Base-by-base conservation (phyloP, 129 eudicot species). In the Lonicera japonica region DNA sequence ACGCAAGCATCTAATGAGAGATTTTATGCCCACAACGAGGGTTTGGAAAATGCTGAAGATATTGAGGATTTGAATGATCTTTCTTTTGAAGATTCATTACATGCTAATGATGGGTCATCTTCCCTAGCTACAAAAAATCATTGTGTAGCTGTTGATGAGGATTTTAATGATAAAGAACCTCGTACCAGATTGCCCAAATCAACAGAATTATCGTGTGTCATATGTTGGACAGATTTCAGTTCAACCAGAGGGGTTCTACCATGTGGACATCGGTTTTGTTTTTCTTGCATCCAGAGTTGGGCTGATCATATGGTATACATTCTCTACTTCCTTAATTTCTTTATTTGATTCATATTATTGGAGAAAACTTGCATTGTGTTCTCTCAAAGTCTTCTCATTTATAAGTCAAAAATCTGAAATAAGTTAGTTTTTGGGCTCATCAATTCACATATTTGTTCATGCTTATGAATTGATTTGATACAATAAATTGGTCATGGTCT, bases 181-280 rank as follows among this genome's bases (percentile, higher is more conserved):
- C 16, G 34, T 63, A 67, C 75, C 16, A 69, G 22, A 80, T 55
- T 46, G 55, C 17, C 87, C 29, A 65, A 67, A 56, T 59, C 84
- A 56, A 25, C 46, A 21, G 87, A 77, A 19, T 53, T 88, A 60
- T 88, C 99, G 45, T 94, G 99, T 67, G 95, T 88, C 8, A 94
- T 94, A 73, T 94, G 99, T 60, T 86, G 87, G 92, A 88, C 96
- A 25, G 87, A 83, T 16, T 88, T 76, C 75, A 88, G 96, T 71
- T 74, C 89, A 63, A 79, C 80, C 14, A 80, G 99, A 66, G 99
- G 99, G 48, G 86, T 85, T 80, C 68, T 94, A 72, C 84, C 84
- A 54, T 94, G 99, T 88, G 99, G 99, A 59, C 99, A 94, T 74
- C 86, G 96, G 15, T 94, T 94, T 75, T 94, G 99, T 74, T 94